Percentiles rank a stretch among this genome's conserved stretches.
phyloP scores from a whole-genome alignment of 2,329 filamentous ascomycete species.

The Calonectria multiphialidica region DNA sequence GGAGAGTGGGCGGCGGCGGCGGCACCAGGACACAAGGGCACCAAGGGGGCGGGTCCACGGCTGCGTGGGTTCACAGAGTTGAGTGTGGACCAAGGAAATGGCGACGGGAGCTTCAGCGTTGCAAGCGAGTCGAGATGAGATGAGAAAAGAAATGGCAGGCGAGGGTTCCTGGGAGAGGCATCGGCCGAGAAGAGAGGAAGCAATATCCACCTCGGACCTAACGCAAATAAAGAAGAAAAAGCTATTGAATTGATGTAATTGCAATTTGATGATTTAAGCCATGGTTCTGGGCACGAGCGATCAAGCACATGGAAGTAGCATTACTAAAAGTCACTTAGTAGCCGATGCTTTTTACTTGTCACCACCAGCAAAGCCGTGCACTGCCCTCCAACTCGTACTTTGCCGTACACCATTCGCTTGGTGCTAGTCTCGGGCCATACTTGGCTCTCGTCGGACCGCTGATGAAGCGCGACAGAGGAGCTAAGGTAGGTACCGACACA shows the following conservation, averaged over 20 bases:
- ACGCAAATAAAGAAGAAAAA: background rate
- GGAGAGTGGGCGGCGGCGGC: conserved; percentile 2
- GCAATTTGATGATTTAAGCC: background rate
- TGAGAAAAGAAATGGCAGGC: conserved; percentile 4
- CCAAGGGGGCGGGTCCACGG: conserved; percentile 10
- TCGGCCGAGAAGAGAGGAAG: conserved; percentile 5
- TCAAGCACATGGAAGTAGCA: background rate
- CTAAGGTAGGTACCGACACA: conserved; percentile 13
- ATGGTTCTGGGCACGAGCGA: background rate
- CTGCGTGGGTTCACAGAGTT: background rate
- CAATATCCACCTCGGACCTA: background rate
- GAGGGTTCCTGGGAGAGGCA: background rate
- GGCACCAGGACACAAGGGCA: background rate
- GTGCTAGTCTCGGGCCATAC: background rate
- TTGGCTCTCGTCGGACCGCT: background rate
- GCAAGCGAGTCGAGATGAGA: background rate
- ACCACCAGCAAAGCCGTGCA: background rate
- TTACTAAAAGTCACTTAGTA: background rate
- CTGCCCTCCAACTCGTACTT: background rate
- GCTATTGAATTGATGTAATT: background rate
- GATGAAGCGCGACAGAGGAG: background rate
- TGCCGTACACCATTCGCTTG: conserved; percentile 4
- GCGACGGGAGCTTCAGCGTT: conserved; percentile 5
- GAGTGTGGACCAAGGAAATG: conserved; percentile 9
- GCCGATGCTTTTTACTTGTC: background rate